Evolutionary conservation across 257 asterid species (phyloP), one percentile per base, ranked within the genome.

Genomic region (Fraxinus anomala): DNA sequence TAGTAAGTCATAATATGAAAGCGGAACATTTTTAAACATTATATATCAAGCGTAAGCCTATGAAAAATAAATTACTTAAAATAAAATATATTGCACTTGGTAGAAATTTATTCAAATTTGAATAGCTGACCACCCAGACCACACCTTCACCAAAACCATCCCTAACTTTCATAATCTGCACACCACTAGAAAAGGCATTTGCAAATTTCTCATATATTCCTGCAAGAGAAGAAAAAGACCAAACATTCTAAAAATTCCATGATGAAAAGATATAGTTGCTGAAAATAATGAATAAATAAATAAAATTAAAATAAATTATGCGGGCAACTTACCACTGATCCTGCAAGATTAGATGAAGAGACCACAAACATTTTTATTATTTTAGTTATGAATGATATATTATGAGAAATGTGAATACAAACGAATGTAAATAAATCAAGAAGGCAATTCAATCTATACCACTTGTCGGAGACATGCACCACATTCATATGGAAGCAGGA

Each of bases 101-200:
- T 44, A 17, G 63, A 51, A 51, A 19, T 51, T 17, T 44, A 19
- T 16, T 49, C 24, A 19, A 5, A 69, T 51, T 10, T 42, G 68
- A 71, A 36, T 21, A 70, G 73, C 66, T 72, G 67, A 80, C 80
- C 81, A 92, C 98, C 94, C 88, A 95, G 39, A 82, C 92, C 70
- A 94, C 97, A 74, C 97, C 97, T 80, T 93, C 97, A 24, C 88
- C 85, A 80, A 96, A 96, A 54, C 99, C 99, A 88, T 92, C 85
- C 79, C 98, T 97, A 83, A 92, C 96, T 89, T 91, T 92, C 98
- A 96, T 79, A 80, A 77, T 85, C 85, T 82, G 87, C 81, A 92
- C 98, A 61, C 94, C 96, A 76, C 78, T 85, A 68, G 96, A 79
- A 71, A 96, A 85, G 63, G 94, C 98, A 76, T 82, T 71, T 31